Conservation (phyloP, 2,329 filamentous ascomycete species). For the Pseudomassariella vexata region DNA sequence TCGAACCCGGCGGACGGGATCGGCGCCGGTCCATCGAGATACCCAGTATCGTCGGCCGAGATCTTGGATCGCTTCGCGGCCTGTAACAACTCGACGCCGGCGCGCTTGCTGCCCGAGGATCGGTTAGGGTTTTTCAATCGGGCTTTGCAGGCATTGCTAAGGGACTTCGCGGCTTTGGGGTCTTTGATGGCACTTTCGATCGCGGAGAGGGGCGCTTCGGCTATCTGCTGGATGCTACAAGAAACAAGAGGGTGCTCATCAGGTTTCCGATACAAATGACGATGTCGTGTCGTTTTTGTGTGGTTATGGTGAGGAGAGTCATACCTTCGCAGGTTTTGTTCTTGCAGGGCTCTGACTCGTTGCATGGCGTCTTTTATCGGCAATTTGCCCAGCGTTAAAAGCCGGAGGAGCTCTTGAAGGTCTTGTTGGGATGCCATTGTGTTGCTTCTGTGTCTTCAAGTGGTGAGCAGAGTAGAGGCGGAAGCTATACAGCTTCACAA, state of each 20-base stretch:
- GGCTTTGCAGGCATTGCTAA: constrained; percentile 50
- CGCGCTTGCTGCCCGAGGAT: constrained; percentile 23
- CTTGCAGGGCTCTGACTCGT: constrained; percentile 52
- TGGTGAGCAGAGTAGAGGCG: too few relatives aligned
- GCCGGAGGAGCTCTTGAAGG: constrained; percentile 54
- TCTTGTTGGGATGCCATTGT: constrained; percentile 52
- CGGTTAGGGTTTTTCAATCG: constrained; percentile 34
- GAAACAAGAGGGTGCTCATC: too few relatives aligned
- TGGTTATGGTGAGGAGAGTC: constrained; percentile 19
- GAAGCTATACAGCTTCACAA: too few relatives aligned
- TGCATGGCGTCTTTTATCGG: constrained; percentile 53
- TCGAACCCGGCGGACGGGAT: constrained; percentile 55
- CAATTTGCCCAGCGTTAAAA: constrained; percentile 53
- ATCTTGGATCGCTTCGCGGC: constrained; percentile 27
- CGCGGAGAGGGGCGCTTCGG: constrained; percentile 36
- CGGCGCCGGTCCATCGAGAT: constrained; percentile 24
- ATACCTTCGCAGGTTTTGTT: constrained; percentile 50
- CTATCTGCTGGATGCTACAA: constrained; percentile 49
- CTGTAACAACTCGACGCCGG: constrained; percentile 16
- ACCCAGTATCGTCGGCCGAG: constrained; percentile 14
- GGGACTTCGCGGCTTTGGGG: constrained; percentile 40
- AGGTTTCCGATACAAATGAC: not conserved
- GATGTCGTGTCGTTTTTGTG: not conserved
- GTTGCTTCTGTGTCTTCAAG: too few relatives aligned
- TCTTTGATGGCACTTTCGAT: constrained; percentile 43